Conservation (phyloP, 2,329 filamentous ascomycete species). For the Calonectria pteridis region DNA sequence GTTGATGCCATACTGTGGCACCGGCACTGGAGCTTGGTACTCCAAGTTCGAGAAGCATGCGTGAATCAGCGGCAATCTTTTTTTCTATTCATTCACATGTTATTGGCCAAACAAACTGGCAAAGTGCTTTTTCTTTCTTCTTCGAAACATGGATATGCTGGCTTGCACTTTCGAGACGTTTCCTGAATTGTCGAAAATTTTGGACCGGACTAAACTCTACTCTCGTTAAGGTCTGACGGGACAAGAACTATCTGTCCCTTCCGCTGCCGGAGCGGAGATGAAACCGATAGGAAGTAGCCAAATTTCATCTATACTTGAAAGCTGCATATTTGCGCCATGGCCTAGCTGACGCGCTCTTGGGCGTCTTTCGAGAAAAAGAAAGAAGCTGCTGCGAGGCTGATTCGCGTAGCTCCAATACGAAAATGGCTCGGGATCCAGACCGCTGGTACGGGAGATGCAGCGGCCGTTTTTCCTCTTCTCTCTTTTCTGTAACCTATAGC, state of each 20-base stretch:
- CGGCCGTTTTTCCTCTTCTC: neutral
- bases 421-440: neutral
- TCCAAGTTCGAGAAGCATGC: neutral
- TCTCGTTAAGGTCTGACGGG: neutral
- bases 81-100: neutral
- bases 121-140: neutral
- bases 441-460: neutral
- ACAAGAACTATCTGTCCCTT: neutral
- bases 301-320: neutral
- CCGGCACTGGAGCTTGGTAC: conserved; percentile 1
- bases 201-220: neutral
- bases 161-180: neutral
- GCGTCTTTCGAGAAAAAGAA: neutral
- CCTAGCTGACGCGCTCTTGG: neutral
- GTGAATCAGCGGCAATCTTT: neutral
- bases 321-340: neutral
- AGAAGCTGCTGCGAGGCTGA: neutral
- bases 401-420: neutral
- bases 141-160: neutral
- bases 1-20: neutral
- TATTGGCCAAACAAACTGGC: neutral
- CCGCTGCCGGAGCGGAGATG: neutral
- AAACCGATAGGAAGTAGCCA: neutral
- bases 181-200: neutral
- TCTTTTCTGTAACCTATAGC: neutral